A percentile compares a stretch with the other conserved stretches of the same genome.
Evolutionary conservation across 164 flowering plant species (phyloP).

Genomic region (Macadamia tetraphylla): DNA sequence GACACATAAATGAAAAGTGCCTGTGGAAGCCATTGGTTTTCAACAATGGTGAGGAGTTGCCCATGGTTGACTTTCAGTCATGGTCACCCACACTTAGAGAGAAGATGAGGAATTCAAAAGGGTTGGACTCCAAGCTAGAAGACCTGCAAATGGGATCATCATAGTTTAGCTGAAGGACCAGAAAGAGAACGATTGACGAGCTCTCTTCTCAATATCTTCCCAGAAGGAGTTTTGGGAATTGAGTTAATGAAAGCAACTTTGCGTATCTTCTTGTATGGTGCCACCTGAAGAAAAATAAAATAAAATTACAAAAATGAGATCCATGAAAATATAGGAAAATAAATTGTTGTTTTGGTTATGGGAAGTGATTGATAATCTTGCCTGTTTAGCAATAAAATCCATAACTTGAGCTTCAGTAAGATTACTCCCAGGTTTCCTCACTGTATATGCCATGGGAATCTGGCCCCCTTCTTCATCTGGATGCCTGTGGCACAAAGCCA

Average conservation of each 20-base stretch:
- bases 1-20: no score
- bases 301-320: background rate
- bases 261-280: slow-evolving; percentile 60
- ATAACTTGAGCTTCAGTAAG: slow-evolving; percentile 53
- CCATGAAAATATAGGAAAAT: background rate
- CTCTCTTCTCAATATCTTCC: slow-evolving; percentile 74
- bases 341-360: no score
- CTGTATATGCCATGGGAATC: slow-evolving; percentile 93
- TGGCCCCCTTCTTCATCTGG: slow-evolving; percentile 94
- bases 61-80: no score
- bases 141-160: slow-evolving; percentile 8
- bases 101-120: no score
- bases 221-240: slow-evolving; percentile 68
- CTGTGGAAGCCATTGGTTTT: no score
- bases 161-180: slow-evolving; percentile 22
- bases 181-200: slow-evolving; percentile 38
- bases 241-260: slow-evolving; percentile 28
- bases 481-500: slow-evolving; percentile 32
- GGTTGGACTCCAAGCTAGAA: background rate
- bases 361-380: slow-evolving; percentile 9
- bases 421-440: slow-evolving; percentile 60
- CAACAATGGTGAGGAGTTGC: no score
- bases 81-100: no score
- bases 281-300: slow-evolving; percentile 44
- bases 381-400: slow-evolving; percentile 75